These are phyloP conservation scores for Trichosanthes truncata DNA, from an alignment of 306 rosid genomes.

Conservation along the genomic window DNA sequence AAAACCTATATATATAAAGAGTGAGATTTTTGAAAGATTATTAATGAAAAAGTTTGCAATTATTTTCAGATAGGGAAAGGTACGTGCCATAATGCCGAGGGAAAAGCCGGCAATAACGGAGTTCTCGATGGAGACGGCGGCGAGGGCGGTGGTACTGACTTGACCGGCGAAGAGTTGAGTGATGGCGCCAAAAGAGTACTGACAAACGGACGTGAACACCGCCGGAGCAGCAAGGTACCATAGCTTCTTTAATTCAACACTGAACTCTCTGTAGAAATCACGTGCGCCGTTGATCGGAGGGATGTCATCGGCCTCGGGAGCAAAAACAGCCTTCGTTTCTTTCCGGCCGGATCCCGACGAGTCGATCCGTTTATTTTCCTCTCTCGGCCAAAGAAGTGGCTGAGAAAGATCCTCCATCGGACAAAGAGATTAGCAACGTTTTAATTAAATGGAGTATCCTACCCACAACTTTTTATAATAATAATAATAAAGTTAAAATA, in stretches of 20 bases:
- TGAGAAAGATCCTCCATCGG: slow-evolving; percentile 17
- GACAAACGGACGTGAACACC: slow-evolving; percentile 68
- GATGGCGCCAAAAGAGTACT: slow-evolving; percentile 82
- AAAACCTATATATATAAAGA: no score
- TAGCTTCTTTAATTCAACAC: slow-evolving; percentile 48
- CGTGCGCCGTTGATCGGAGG: slow-evolving; percentile 27
- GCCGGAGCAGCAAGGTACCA: slow-evolving; percentile 96
- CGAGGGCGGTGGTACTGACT: slow-evolving; percentile 57
- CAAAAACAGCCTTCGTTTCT: slow-evolving; percentile 28
- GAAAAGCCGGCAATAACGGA: slow-evolving; percentile 91
- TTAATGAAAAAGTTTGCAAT: background rate
- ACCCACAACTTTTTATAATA: no score
- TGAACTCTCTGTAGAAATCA: slow-evolving; percentile 41
- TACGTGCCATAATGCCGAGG: slow-evolving; percentile 57
- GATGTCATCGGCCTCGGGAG: slow-evolving; percentile 45
- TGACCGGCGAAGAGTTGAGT: slow-evolving; percentile 83
- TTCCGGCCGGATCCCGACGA: slow-evolving; percentile 19
- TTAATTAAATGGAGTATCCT: no score
- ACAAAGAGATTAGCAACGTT: background rate
- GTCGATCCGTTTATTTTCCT: background rate
- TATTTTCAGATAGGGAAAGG: background rate
- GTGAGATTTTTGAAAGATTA: no score
- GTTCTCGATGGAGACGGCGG: slow-evolving; percentile 81
- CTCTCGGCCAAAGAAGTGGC: slow-evolving; percentile 14
- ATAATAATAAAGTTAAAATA: no score